Base-by-base conservation (phyloP, 1,139 yeast species). In the Hemisphaericaspora xylofermentans region DNA sequence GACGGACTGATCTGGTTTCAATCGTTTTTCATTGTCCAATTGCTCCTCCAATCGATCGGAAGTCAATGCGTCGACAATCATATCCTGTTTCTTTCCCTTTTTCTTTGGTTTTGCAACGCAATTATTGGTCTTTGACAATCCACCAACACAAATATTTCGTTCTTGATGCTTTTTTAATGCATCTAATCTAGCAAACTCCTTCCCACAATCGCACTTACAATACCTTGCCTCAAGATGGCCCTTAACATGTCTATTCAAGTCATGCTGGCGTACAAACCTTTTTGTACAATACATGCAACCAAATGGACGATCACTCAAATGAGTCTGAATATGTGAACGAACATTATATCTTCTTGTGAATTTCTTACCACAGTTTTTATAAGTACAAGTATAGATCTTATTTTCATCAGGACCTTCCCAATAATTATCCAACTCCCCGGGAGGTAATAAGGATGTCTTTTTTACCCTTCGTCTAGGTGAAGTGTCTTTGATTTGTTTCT, bases 241-340 rank as follows among this genome's bases (percentile, higher is more conserved):
- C 59, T 88, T 89, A 46, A 81, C 82, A 57, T 94, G 99, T 46
- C 99, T 77, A 45, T 89, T 80, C 53, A 94, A 71, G 63, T 94
- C 99, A 59, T 94, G 98, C 50, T 94, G 96, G 36, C 95, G 71
- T 13, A 87, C 95, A 64, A 87, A 87, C 38, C 82, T 74, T 48
- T 87, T 83, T 4, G 80, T 78, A 60, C 93, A 86, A 47, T 68
- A 67, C 12, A 61, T 55, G 55, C 85, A 82, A 4, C 71, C 71
- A 63, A 82, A 84, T 1, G 99, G 99, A 43, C 98, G 71, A 61
- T 94, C 98, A 60, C 94, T 84, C 40, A 94, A 68, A 70, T 94
- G 99, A 0, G 98, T 94, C 60, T 94, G 98, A 43, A 94, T 91
- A 60, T 94, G 99, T 0, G 97, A 88, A 46, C 98, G 74, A n/a